Percentiles rank a stretch among this genome's conserved stretches.
These are phyloP conservation scores for Trichophaea hybrida DNA, from an alignment of 2,329 filamentous ascomycete genomes.

Conservation along the genomic window DNA sequence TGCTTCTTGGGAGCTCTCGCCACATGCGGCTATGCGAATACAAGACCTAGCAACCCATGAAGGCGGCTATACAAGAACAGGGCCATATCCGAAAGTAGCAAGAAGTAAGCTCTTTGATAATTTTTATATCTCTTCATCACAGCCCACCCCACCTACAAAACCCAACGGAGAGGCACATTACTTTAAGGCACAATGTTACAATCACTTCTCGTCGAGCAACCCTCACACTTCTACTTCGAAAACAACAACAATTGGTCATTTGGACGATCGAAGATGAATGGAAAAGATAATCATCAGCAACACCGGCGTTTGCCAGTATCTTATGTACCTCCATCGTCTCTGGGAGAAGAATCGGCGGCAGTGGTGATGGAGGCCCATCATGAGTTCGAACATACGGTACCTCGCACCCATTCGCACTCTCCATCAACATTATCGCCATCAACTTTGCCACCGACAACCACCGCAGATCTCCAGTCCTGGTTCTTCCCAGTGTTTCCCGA, in stretches of 20 bases:
- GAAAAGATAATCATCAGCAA: background rate
- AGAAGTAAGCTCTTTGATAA: background rate
- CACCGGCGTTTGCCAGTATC: background rate
- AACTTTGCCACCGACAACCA: background rate
- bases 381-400: background rate
- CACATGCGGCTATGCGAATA: conserved; percentile 4
- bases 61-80: background rate
- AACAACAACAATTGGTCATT: background rate
- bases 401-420: background rate
- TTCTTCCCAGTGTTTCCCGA: conserved; percentile 1
- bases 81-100: background rate
- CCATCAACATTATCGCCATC: background rate
- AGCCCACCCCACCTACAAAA: background rate
- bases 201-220: background rate
- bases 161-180: background rate
- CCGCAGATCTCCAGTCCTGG: background rate
- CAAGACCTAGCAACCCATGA: background rate
- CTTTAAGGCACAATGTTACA: background rate
- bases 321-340: background rate
- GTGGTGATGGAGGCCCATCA: background rate
- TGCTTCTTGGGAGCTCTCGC: background rate
- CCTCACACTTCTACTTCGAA: background rate
- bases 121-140: background rate
- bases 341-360: background rate
- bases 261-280: background rate